Evolutionary conservation across 495 filamentous ascomycete species (phyloP), one percentile per base, ranked within the genome.

Genomic region (Xylona heveae): DNA sequence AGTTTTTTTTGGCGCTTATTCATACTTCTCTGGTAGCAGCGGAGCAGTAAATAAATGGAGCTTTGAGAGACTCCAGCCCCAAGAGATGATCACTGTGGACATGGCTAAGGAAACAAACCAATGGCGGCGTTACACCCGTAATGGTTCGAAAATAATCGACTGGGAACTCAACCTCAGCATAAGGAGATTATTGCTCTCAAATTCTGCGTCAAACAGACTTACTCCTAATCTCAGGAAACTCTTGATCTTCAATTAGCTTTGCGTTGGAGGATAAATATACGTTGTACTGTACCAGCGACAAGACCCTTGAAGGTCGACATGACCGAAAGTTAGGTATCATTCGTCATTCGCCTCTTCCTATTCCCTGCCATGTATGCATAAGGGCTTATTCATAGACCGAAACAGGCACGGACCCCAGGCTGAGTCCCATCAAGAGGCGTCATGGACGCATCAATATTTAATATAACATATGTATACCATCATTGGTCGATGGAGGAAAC

Each of bases 61-160:
- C 61, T 21, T 66, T 65, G 30, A 77, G 60, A 30, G 58, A 71
- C 44, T 93, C 85, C 18, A 94, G 62, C 1, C 85, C 85, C 35
- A 64, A 65, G 5, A 93, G 62, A 51, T 95, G 84, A 39, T 94
- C 84, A 35, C 74, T 90, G 47, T 94, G 85, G 7, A 91, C 73
- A 64, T 95, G 85, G 45, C 76, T 85, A 24, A 95, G 60, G 46
- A 95, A 92, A 46, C 78, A 92, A 10, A 78, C 83, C 26, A 90
- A 46, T 1, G 84, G 78, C 19, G 76, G 61, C 18, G 50, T 58
- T 12, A 49, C 51, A 0, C 56, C 60, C 13, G 55, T 59, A 14
- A 54, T 53, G 12, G 55, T 55, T 10, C 83, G 70, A 45, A 93
- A 95, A 53, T 77, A 83, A 49, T 95, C 85, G 36, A 93, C 74